Evolutionary conservation across 164 flowering plant genomes (phyloP), one percentile per base, ranked within the genome.

Genomic region (Akebia trifoliata): DNA sequence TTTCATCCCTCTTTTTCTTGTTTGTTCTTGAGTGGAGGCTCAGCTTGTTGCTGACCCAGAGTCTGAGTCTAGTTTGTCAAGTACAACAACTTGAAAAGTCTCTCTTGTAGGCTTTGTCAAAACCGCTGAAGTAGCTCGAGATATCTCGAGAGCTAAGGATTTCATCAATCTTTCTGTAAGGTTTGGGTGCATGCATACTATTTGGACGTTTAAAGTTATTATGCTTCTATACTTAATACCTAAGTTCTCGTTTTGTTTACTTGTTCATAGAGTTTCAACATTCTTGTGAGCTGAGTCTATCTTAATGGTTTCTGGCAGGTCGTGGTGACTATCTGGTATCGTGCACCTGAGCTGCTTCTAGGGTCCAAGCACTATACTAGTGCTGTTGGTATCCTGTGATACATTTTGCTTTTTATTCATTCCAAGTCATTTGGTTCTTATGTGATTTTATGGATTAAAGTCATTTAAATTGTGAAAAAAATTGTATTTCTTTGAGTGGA

Each of bases 241-340:
- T 20, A 36, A 53, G 42, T 42, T 32, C 47, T 32, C 10, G n/a
- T 25, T 57, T 51, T 45, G 14, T 35, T 55, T 40, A 29, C 21
- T 6, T 26, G 48, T 24, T 17, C 7, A 20, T 56, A 18, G 25
- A 22, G 26, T 8, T 56, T 40, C 17, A 54, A 4, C 30, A 35
- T 28, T 49, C 36, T 55, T 50, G 6, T 25, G 26, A 28, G 37
- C 28, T 57, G 51, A 61, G 24, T 11, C 3, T 59, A 37, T 36
- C 31, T 43, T 51, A 20, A 50, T 58, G 21, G 24, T 63, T 50
- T 22, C 35, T 61, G 57, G 60, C 83, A 88, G 96, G 96, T 94
- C 44, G 99, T 94, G 43, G 99, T 94, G 17, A 94, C 99, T 25
- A 94, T 94, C 53, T 94, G 99, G 99, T 94, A 94, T 78, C 93